Evolutionary conservation across 2,329 filamentous ascomycete genomes (phyloP).

Genomic region (Trichoderma semiorbis): DNA sequence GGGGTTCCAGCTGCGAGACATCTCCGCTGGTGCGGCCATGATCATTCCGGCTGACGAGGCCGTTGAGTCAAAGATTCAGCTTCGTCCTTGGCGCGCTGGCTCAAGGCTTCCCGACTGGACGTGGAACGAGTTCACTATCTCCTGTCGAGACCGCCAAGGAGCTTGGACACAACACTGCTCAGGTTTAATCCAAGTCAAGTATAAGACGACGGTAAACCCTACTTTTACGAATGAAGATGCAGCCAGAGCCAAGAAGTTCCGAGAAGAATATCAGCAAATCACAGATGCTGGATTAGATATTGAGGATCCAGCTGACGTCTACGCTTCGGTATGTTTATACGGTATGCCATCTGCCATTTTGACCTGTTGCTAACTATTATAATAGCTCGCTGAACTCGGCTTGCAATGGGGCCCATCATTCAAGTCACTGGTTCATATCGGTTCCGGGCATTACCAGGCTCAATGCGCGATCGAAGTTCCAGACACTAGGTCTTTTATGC

Average conservation of each 20-base stretch:
- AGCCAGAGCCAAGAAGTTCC: background rate
- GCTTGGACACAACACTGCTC: background rate
- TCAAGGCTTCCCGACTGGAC: background rate
- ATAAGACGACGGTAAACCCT: background rate
- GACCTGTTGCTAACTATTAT: background rate
- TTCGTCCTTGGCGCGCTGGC: background rate
- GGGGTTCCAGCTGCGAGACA: background rate
- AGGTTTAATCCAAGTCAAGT: background rate
- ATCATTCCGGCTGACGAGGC: background rate
- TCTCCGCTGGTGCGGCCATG: background rate
- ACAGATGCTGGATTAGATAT: background rate
- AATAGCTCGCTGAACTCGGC: background rate
- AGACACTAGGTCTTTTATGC: background rate
- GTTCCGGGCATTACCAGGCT: background rate
- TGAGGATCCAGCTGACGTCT: background rate
- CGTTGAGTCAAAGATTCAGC: background rate
- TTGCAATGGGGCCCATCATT: background rate
- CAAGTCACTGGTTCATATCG: background rate
- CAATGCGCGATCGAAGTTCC: background rate
- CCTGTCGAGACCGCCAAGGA: background rate
- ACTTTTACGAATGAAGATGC: background rate
- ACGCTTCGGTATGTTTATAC: background rate
- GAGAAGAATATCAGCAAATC: background rate
- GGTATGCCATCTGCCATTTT: background rate
- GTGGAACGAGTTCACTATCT: background rate